Evolutionary conservation across 1,284 basidiomycete genomes (phyloP), one percentile per base, ranked within the genome.

Genomic region (Garcileccinum viscosum): DNA sequence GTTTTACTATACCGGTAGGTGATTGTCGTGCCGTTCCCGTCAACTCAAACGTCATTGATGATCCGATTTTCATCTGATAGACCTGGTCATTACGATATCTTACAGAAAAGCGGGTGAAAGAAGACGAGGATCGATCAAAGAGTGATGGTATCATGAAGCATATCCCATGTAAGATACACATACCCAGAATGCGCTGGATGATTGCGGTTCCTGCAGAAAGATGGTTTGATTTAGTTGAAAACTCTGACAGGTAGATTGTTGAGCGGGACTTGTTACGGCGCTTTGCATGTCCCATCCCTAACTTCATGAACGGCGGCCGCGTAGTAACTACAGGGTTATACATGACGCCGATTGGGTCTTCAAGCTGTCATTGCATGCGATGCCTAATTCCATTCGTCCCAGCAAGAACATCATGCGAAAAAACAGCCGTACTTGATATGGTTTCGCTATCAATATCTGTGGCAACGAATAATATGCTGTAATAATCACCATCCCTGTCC

Each of bases 31-130:
- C 38, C 3, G 30, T 65, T 64, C 17, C 27, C 12, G 65, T 68
- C 27, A 32, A n/a, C n/a, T n/a, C n/a, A n/a, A n/a, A 30, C 19
- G 2, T 32, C 68, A n/a, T 33, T 68, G 37, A 76, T 32, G 66
- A 22, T 71, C 69, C 64, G 33, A n/a, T 53, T 35, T 59, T 35
- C 22, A 59, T 59, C 38, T n/a, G n/a, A n/a, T n/a, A 92, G 92
- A 56, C 92, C 92, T 24, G 93, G 93, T 9, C 92, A 94, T 78
- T 94, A 91, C 78, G 93, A 94, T 80, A 89, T 93, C 61, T 81
- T 93, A 32, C 80, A 82, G 66, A 77, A 66, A 62, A 58, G 33
- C 1, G 53, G 30, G 32, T 76, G 65, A 73, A 62, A 59, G 17
- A 59, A 30, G 37, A 40, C 17, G 24, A 35, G 4, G 63, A 64